Base-by-base conservation (phyloP, 208 protist species). In the Trypanosoma theileri region DNA sequence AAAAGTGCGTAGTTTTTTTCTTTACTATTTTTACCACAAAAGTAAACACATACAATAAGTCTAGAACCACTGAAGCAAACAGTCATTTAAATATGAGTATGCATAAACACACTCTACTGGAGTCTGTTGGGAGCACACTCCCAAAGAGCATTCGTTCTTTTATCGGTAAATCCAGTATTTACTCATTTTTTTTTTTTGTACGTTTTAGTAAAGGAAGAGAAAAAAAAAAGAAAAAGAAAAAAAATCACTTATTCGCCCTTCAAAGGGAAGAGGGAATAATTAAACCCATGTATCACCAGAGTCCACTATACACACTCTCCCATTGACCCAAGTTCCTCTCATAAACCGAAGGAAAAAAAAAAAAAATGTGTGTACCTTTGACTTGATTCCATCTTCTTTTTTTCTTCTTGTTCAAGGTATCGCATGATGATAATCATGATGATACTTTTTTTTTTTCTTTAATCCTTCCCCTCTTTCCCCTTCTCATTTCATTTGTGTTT, bases 11-110 rank as follows among this genome's bases (percentile, higher is more conserved):
- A 52, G 7, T 28, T 45, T n/a, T 61, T 26, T 12, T 52, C n/a
- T n/a, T n/a, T n/a, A n/a, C n/a, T 61, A 31, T 70, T 61, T 6
- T 35, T 70, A n/a, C 46, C 60, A 61, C 59, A 62, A 35, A 68
- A 63, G 42, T 58, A 72, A 66, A 52, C 54, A 17, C 16, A 75
- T 44, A 51, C 1, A 19, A 35, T 35, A 6, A 35, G 28, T 35
- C 28, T 35, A 35, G 28, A 35, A 35, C 28, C 6, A 35, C 28
- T 35, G 28, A 35, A 19, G 52, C 44, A 51, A 4, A 28, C 24
- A 65, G 53, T 55, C n/a, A 55, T 55, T 8, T 55, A 48, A 17
- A 17, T 56, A 56, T 56, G 21, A 10, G 21, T n/a, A 55, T n/a
- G 21, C n/a, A 55, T n/a, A 55, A 10, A 55, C 9, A 55, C 51